Percentiles rank a stretch among this genome's conserved stretches.
Evolutionary conservation across 2,329 filamentous ascomycete genomes (phyloP).

Genomic region (Fusarium continuum): DNA sequence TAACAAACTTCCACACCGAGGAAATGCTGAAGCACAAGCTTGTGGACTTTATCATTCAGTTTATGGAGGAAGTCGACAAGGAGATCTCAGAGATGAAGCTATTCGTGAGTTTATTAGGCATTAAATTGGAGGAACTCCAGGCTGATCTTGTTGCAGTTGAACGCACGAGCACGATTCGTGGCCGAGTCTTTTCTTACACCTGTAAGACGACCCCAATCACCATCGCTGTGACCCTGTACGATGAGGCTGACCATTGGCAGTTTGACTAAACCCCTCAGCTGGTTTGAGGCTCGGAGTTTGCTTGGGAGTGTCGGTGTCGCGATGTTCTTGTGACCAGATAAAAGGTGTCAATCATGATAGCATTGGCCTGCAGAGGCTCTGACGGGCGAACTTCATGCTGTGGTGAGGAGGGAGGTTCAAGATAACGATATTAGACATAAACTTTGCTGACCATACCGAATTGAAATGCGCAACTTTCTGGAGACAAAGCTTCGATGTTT

Average conservation of each 20-base stretch:
- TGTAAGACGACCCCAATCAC: constrained; percentile 57
- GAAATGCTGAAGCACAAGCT: constrained; percentile 99
- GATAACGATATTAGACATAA: constrained; percentile 39
- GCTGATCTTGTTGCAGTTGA: constrained; percentile 69
- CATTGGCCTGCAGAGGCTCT: constrained; percentile 18
- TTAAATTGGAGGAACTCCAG: neutral
- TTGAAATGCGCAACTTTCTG: constrained; percentile 32
- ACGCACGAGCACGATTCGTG: constrained; percentile 95
- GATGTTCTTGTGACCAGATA: constrained; percentile 21
- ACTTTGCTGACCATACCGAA: constrained; percentile 30
- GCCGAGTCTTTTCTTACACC: constrained; percentile 98
- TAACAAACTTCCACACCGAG: constrained; percentile 98
- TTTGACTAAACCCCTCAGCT: constrained; percentile 47
- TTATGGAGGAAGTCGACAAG: constrained; percentile 99
- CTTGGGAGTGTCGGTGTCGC: constrained; percentile 23
- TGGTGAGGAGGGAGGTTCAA: constrained; percentile 14
- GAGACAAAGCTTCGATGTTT: constrained; percentile 4
- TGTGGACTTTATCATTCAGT: constrained; percentile 98
- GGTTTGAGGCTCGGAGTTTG: constrained; percentile 32
- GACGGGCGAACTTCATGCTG: constrained; percentile 14
- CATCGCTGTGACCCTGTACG: neutral
- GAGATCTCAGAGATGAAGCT: constrained; percentile 99
- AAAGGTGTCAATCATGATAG: constrained; percentile 20
- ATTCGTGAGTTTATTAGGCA: constrained; percentile 76
- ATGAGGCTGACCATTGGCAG: constrained; percentile 36